Percentiles rank a stretch among this genome's conserved stretches.
phyloP scores from a whole-genome alignment of 495 filamentous ascomycete genomes.

The Aspergillus wentii region DNA sequence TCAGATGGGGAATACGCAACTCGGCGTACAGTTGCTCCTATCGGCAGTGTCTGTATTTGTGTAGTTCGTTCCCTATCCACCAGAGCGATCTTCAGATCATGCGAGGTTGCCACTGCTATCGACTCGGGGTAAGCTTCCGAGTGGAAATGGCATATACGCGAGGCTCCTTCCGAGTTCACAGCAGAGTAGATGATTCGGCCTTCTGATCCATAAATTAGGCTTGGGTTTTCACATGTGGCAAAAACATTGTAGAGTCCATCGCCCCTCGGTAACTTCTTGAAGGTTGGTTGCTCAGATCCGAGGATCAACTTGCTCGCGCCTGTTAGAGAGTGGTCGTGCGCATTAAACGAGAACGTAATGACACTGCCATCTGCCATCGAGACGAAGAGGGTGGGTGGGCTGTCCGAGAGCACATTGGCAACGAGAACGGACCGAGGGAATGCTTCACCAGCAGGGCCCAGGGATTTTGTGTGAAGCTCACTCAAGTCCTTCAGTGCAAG shows the following conservation, averaged over 20 bases:
- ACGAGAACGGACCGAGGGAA: conserved; percentile 81
- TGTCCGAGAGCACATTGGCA: conserved; percentile 59
- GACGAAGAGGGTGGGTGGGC: conserved; percentile 74
- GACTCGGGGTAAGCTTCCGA: conserved; percentile 72
- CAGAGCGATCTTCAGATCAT: conserved; percentile 71
- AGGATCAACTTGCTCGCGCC: conserved; percentile 76
- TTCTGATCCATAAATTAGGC: conserved; percentile 84
- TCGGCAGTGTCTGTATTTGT: conserved; percentile 72
- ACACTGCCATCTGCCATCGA: conserved; percentile 95
- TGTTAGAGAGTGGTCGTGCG: conserved; percentile 52
- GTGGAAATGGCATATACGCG: conserved; percentile 77
- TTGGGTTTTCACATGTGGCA: conserved; percentile 89
- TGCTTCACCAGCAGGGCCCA: conserved; percentile 54
- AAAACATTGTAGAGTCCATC: conserved; percentile 75
- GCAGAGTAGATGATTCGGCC: conserved; percentile 89
- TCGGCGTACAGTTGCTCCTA: conserved; percentile 79
- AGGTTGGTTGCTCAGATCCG: conserved; percentile 76
- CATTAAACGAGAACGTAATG: conserved; percentile 73
- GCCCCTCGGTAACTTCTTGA: conserved; percentile 67
- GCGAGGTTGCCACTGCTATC: conserved; percentile 72
- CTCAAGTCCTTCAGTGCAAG: conserved; percentile 60
- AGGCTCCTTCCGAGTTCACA: conserved; percentile 85
- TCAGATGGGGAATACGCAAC: conserved; percentile 79
- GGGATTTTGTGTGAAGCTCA: conserved; percentile 55
- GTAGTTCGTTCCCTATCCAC: conserved; percentile 84